Evolutionary conservation across 2,329 filamentous ascomycete species (phyloP), one percentile per base, ranked within the genome.

Genomic region (Alternaria gansuensis): DNA sequence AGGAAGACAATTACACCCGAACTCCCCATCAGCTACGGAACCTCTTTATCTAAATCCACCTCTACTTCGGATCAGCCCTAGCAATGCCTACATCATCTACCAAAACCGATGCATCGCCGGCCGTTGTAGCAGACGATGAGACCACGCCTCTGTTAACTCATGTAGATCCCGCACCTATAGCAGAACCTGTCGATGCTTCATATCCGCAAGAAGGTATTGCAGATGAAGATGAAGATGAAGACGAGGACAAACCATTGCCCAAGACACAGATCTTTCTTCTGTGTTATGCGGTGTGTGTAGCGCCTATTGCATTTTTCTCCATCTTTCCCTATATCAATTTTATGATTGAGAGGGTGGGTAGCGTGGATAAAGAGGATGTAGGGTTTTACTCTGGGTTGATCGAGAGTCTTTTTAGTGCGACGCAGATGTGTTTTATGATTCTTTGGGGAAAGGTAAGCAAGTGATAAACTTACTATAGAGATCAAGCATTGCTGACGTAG

Each of bases 331-430:
- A 90, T 77, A 85, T 95, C 76, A 91, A 88, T 69, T 82, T 89
- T 71, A 94, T 94, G 91, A 87, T 91, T 36, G 81, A 85, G 75
- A 81, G 85, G 56, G 89, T 88, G 58, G 90, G 90, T 9, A 70
- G 81, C 10, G 77, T 94, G 2, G 75, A 82, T 1, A 80, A 85
- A 43, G 78, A 83, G n/a, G 88, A 92, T 73, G 87, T 92, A 3
- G 91, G 91, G 2, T 94, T 93, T 79, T 94, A 92, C 80, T 87
- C 83, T 57, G 91, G 91, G 2, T 79, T 93, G 11, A 92, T 94
- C 72, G 84, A 86, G 69, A 84, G 83, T 0, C 78, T 92, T 29
- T 94, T 93, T 78, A 90, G 88, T 3, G 78, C 89, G 5, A 90
- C 88, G 0, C 90, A 93, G 76, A 92, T 92, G 83, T 55, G 85